Conservation (phyloP, 176 grass and related monocot species). For the Ensete ventricosum region DNA sequence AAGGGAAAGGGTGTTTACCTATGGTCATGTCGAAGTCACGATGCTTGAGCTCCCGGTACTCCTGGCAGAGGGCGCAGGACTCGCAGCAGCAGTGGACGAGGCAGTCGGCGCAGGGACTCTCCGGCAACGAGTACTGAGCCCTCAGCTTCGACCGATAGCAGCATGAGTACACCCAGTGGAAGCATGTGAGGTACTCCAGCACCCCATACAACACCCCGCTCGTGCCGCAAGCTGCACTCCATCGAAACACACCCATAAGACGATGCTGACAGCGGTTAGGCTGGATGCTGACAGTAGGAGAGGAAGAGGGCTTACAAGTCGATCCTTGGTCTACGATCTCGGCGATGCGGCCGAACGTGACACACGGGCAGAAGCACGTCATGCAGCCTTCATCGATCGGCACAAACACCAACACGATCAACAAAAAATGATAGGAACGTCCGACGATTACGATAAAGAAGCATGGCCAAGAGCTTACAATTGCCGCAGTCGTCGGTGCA, state of each 20-base stretch:
- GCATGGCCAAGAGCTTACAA: constrained; percentile 4
- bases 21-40: constrained; percentile 47
- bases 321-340: constrained; percentile 58
- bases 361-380: constrained; percentile 56
- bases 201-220: constrained; percentile 40
- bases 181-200: neutral
- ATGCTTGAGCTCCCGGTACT: constrained; percentile 55
- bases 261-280: neutral
- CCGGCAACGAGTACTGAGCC: constrained; percentile 26
- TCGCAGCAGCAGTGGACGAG: constrained; percentile 64
- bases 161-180: constrained; percentile 49
- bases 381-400: constrained; percentile 30
- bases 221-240: constrained; percentile 33
- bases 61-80: constrained; percentile 44
- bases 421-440: neutral
- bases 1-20: constrained; percentile 10
- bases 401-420: neutral
- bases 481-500: constrained; percentile 49
- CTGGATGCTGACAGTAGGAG: neutral
- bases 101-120: constrained; percentile 46
- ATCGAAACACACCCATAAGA: neutral
- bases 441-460: no score
- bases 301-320: constrained; percentile 26
- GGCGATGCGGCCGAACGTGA: constrained; percentile 57
- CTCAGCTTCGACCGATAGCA: constrained; percentile 47